Conservation (phyloP, 306 rosid genomes). For the Ammopiptanthus mongolicus region DNA sequence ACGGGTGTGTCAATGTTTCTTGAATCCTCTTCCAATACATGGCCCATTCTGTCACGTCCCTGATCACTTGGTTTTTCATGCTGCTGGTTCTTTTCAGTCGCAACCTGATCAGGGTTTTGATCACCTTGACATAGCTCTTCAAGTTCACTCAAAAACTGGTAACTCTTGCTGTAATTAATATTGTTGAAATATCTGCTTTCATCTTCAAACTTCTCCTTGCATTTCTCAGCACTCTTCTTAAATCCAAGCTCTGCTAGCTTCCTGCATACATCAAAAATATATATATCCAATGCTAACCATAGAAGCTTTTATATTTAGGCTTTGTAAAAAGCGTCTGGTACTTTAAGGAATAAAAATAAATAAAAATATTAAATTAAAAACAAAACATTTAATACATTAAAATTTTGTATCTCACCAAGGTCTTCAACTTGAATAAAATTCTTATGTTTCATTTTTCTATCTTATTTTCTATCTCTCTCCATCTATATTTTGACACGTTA, state of each 20-base stretch:
- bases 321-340: not conserved
- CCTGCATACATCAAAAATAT: constrained; percentile 55
- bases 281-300: constrained; percentile 18
- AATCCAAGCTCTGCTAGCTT: constrained; percentile 77
- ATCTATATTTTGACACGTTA: too few relatives aligned
- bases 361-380: not conserved
- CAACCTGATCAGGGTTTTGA: not conserved
- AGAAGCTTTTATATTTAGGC: constrained; percentile 32
- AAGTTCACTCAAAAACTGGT: constrained; percentile 50
- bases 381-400: too few relatives aligned
- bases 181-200: constrained; percentile 67
- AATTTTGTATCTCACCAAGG: too few relatives aligned
- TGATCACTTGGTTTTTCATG: not conserved
- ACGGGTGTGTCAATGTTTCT: not conserved
- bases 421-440: too few relatives aligned
- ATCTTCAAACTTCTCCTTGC: constrained; percentile 89
- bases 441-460: too few relatives aligned
- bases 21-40: constrained; percentile 6
- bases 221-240: constrained; percentile 74
- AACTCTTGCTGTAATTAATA: constrained; percentile 45
- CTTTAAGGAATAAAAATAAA: constrained; percentile 14
- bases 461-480: too few relatives aligned
- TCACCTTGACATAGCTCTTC: constrained; percentile 50
- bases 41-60: constrained; percentile 13
- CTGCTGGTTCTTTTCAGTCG: not conserved